These are phyloP conservation scores for Ogataea ganodermae DNA, from an alignment of 805 yeast species.

Conservation along the genomic window DNA sequence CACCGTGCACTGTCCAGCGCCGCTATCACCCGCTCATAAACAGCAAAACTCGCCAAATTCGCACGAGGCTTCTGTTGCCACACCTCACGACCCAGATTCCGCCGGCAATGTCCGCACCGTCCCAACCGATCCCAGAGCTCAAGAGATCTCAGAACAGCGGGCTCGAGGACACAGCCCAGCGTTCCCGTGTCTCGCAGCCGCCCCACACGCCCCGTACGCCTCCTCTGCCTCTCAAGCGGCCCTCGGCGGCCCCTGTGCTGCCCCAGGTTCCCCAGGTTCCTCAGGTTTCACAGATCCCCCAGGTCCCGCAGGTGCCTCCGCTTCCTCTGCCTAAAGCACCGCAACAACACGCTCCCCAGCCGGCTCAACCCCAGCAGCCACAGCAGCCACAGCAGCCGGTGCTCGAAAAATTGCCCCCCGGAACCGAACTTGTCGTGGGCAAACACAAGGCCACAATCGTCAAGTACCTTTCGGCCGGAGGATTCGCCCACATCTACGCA, in stretches of 20 bases:
- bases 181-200: not conserved
- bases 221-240: not conserved
- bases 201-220: not conserved
- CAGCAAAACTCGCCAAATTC: not conserved
- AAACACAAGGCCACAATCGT: conserved; percentile 46
- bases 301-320: not conserved
- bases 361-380: not conserved
- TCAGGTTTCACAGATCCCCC: not conserved
- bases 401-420: conserved; percentile 38
- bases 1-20: too few relatives aligned
- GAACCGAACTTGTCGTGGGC: conserved; percentile 52
- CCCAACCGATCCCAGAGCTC: not conserved
- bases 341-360: conserved; percentile 3
- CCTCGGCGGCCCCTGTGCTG: not conserved
- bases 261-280: conserved; percentile 2
- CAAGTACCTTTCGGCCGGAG: conserved; percentile 56
- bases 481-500: conserved; percentile 78
- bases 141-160: conserved; percentile 1
- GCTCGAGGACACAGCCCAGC: not conserved
- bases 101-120: conserved; percentile 1
- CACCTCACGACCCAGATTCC: not conserved
- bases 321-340: not conserved
- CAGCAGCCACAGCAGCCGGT: conserved; percentile 11
- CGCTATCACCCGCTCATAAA: too few relatives aligned
- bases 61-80: not conserved